Evolutionary conservation across 2,329 filamentous ascomycete genomes (phyloP), one percentile per base, ranked within the genome.

Genomic region (Uncinocarpus reesii): DNA sequence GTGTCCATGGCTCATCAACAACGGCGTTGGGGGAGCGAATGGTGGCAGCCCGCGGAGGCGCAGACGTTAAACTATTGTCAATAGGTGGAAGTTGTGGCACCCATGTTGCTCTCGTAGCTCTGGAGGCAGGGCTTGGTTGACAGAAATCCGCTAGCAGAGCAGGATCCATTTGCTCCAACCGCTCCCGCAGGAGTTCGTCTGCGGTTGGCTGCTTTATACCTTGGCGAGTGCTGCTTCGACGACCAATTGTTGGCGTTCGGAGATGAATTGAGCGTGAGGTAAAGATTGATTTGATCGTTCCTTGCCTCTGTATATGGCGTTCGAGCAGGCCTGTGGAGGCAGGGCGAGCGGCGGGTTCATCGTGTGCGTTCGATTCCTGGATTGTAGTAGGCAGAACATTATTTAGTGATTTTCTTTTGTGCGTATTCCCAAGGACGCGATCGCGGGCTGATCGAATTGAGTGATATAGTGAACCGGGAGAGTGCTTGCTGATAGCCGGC

Each of bases 391-490:
- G 40, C 2, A 42, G 20, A 11, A 38, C 36, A 35, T 41, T 42
- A 23, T 51, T 38, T 21, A 49, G 24, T n/a, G 44, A 31, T n/a
- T 37, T 51, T 18, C 45, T 29, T n/a, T 46, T 48, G 21, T 45
- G 28, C 10, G 24, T 32, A n/a, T 26, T 41, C 21, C 26, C 38
- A 7, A 38, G 40, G 21, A 47, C 41, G 8, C 49, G 47, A 26
- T 50, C 52, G 34, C 47, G 50, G 10, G 50, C 50, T 3, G 42
- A 43, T 32, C 49, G 42, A 16, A 53, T 53, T 5, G 52, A 49
- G 8, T 26, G 38, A 24, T 52, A 52, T n/a, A 53, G 37, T 23
- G 52, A 52, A 6, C 52, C 50, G 10, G 52, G 49, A 1, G 49
- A 13, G 10, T 42, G 32, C 24, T 42, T 50, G 29, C 34, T 20